Base-by-base conservation (phyloP, 129 eudicot species). In the Centrapalus pauciflorus region DNA sequence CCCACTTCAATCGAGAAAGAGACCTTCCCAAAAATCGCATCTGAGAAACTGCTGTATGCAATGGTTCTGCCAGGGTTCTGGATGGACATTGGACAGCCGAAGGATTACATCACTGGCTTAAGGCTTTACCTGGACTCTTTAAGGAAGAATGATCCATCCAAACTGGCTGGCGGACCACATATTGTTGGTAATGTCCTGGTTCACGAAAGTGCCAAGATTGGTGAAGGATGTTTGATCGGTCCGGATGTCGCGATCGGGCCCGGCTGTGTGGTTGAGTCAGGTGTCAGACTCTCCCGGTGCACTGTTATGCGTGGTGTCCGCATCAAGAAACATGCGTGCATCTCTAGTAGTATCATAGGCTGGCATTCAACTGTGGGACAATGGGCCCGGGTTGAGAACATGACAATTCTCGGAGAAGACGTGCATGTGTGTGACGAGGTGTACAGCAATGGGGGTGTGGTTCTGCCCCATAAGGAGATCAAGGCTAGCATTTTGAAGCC, bases 51-150 rank as follows among this genome's bases (percentile, higher is more conserved):
- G 59, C 87, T 90, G 9, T 87, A 70, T 59, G 97, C 97, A 3
- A 90, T 90, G 97, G 97, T 90, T 26, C 80, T 90, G 26, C 97
- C 97, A 12, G 95, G 97, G 24, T 90, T 90, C 48, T 90, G 97
- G 97, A 90, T 90, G 97, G 97, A 90, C 79, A 86, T 90, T 34
- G 97, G 97, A 27, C 97, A 90, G 70, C 97, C 97, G 13, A 81
- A 74, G 61, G 97, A 90, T 69, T 90, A 90, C 85, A 90, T 90
- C 33, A 80, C 95, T 0, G 97, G 97, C 27, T 73, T 90, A 33
- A 66, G 95, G 58, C 95, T 90, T 29, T 90, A 90, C 75, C 74
- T 90, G 0, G 97, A 82, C 67, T 90, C 97, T 17, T 71, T 90
- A 61, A 86, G 89, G 33, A 90, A 84, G 83, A 82, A 75, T 5